A percentile compares a stretch with the other conserved stretches of the same genome.
Conservation (phyloP, 257 asterid genomes). For the Sherardia arvensis region DNA sequence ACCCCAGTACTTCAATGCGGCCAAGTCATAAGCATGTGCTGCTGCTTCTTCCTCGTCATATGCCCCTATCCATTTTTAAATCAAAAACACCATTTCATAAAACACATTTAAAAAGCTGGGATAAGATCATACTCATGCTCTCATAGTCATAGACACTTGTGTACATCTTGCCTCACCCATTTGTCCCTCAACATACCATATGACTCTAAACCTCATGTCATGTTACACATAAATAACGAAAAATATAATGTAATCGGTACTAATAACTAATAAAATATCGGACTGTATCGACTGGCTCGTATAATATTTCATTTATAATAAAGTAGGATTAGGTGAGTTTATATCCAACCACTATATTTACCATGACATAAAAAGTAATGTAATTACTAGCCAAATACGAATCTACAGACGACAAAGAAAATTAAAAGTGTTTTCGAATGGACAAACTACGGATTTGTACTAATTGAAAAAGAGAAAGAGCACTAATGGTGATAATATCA, state of each 20-base stretch:
- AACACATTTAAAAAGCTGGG: conserved; percentile 13
- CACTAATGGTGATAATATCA: neutral
- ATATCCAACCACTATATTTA: too few species aligned
- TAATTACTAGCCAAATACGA: neutral
- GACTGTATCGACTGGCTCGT: too few species aligned
- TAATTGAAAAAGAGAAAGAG: neutral
- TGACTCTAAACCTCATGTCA: too few species aligned
- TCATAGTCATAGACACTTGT: conserved; percentile 5
- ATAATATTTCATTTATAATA: too few species aligned
- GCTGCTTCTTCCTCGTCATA: conserved; percentile 92
- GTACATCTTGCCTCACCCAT: conserved; percentile 2
- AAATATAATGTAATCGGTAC: too few species aligned
- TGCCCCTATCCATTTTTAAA: conserved; percentile 47
- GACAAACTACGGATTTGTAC: neutral
- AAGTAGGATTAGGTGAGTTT: too few species aligned
- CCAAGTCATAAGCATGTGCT: conserved; percentile 98
- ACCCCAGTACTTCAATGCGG: conserved; percentile 97
- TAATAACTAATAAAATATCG: too few species aligned
- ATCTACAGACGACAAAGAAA: neutral
- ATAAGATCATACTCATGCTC: conserved; percentile 9
- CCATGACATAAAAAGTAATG: neutral
- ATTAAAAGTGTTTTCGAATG: neutral
- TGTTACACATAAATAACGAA: too few species aligned
- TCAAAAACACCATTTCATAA: neutral
- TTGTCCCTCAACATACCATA: neutral